Evolutionary conservation across 306 rosid species (phyloP).

Genomic region (Fragaria ananassa): DNA sequence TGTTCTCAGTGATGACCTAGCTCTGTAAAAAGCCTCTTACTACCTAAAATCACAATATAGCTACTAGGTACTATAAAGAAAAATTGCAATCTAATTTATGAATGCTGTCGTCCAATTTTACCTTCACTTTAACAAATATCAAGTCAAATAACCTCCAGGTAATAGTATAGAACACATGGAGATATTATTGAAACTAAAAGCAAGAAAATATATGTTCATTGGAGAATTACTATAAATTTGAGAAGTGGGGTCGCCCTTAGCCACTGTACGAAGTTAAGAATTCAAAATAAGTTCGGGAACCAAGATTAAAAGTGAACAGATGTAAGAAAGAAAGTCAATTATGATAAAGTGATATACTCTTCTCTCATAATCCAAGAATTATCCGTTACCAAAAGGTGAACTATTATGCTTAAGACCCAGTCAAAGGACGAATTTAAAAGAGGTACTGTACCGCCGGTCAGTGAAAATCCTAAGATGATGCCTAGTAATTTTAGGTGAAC

Average conservation of each 20-base stretch:
- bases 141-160: neutral
- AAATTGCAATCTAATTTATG: neutral
- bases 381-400: neutral
- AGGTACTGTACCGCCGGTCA: neutral
- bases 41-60: neutral
- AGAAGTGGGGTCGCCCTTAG: neutral
- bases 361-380: neutral
- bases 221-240: neutral
- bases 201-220: neutral
- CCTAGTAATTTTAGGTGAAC: neutral
- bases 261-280: neutral
- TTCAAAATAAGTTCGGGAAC: neutral
- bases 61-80: no score
- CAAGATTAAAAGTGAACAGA: neutral
- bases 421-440: neutral
- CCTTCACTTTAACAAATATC: neutral
- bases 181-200: neutral
- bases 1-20: neutral
- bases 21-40: neutral
- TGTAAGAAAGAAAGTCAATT: neutral
- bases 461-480: neutral
- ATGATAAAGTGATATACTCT: neutral
- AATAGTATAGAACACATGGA: neutral
- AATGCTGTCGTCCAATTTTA: neutral
- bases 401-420: neutral